Evolutionary conservation across 2,329 filamentous ascomycete species (phyloP), one percentile per base, ranked within the genome.

Genomic region (Clarireedia paspali): DNA sequence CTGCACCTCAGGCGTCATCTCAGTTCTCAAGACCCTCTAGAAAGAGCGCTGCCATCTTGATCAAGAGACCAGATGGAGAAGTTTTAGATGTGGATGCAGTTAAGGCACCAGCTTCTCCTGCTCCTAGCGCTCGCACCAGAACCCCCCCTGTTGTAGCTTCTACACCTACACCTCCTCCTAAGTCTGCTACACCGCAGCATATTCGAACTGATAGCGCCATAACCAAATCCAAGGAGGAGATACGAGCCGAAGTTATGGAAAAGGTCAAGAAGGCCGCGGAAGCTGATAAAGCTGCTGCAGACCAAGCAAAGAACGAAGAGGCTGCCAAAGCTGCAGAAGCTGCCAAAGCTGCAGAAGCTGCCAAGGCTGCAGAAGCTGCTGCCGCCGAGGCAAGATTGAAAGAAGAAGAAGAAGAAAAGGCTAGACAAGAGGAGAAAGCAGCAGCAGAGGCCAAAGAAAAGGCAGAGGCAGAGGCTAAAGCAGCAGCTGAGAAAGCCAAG

Each of bases 61-160:
- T 96, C 76, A 95, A 90, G 77, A 89, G 90, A 66, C 80, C 86
- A 30, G 80, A 85, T 55, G 91, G 90, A 60, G 89, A 94, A 68
- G 82, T 84, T 30, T 76, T 96, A 12, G 84, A 90, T 64, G 80
- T 77, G 74, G 88, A 75, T 69, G 81, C 73, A 54, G 73, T 80
- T 53, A 88, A 86, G 72, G 82, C 84, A 1, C 83, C 86, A 20
- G 83, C 85, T 14, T 78, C 79, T 15, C 78, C 56, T 73, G 47
- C 78, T 20, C 79, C 77, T 55, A 76, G 78, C 27, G 77, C 73
- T 46, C 73, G 80, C 57, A 79, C 82, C 39, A 76, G 83, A 44
- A 83, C 82, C 20, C 82, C 76, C 57, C 71, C 74, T 6, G 79
- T 88, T 23, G 82, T 90, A 51, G 84, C 88, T 7, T 88, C 53